These are phyloP conservation scores for Solanum medicagineum DNA, from an alignment of 257 asterid genomes.

Conservation along the genomic window DNA sequence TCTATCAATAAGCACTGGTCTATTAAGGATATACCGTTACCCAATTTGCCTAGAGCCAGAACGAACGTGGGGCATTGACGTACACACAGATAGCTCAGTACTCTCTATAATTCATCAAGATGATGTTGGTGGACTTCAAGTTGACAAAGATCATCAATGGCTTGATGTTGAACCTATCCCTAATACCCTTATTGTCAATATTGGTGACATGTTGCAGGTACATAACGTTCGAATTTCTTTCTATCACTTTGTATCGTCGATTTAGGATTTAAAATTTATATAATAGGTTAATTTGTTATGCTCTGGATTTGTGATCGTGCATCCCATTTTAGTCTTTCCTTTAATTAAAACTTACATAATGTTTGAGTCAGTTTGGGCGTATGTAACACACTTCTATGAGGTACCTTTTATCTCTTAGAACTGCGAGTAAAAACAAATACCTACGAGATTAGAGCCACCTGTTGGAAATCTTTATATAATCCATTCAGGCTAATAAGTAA, in stretches of 20 bases:
- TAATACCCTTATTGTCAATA: slow-evolving; percentile 50
- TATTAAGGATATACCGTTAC: slow-evolving; percentile 71
- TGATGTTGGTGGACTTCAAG: slow-evolving; percentile 78
- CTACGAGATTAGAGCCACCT: too few species aligned
- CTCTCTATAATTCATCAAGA: slow-evolving; percentile 69
- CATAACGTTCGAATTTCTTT: neutral
- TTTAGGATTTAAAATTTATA: neutral
- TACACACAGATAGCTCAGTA: slow-evolving; percentile 83
- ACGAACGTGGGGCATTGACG: slow-evolving; percentile 44
- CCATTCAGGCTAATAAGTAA: too few species aligned
- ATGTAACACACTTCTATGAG: too few species aligned
- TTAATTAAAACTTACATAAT: neutral
- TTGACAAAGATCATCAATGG: slow-evolving; percentile 44
- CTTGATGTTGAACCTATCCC: slow-evolving; percentile 41
- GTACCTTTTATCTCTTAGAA: too few species aligned
- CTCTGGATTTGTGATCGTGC: neutral
- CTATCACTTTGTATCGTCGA: neutral
- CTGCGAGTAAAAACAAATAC: too few species aligned
- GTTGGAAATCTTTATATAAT: too few species aligned
- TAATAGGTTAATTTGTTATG: neutral
- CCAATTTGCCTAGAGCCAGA: slow-evolving; percentile 39
- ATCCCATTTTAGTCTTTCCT: neutral
- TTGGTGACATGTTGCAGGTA: slow-evolving; percentile 91
- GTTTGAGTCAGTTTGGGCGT: too few species aligned
- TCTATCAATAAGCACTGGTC: slow-evolving; percentile 41